Evolutionary conservation across 805 yeast species (phyloP).

Genomic region (Kluyveromyces siamensis): DNA sequence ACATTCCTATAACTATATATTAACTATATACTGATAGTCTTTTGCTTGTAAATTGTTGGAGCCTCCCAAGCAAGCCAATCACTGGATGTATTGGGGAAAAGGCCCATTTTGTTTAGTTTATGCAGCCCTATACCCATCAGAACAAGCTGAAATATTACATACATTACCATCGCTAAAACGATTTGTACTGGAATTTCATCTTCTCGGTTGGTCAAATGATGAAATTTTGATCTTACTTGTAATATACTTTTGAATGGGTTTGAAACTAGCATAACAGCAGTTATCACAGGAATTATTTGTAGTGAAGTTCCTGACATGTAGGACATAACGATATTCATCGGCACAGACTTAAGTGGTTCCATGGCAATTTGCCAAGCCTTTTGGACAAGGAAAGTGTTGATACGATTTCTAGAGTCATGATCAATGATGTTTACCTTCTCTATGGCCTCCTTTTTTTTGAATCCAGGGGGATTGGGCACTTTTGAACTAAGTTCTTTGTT

Average conservation of each 20-base stretch:
- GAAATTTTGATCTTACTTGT: slow-evolving; percentile 47
- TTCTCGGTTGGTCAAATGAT: slow-evolving; percentile 32
- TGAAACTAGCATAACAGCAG: slow-evolving; percentile 76
- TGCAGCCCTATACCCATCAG: slow-evolving; percentile 70
- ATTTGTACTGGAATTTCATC: slow-evolving; percentile 17
- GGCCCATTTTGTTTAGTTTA: slow-evolving; percentile 81
- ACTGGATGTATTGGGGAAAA: slow-evolving; percentile 76
- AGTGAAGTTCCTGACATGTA: slow-evolving; percentile 88
- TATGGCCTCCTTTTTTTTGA: neutral
- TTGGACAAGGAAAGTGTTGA: slow-evolving; percentile 28
- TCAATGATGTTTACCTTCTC: neutral
- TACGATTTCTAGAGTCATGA: neutral
- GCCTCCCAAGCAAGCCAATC: slow-evolving; percentile 91
- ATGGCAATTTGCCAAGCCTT: slow-evolving; percentile 84
- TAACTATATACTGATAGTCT: slow-evolving; percentile 9
- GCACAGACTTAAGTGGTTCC: slow-evolving; percentile 76
- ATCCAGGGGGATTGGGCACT: neutral
- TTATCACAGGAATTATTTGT: slow-evolving; percentile 84
- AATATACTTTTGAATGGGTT: slow-evolving; percentile 69
- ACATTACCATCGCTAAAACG: slow-evolving; percentile 37
- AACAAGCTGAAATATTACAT: slow-evolving; percentile 38
- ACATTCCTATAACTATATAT: neutral
- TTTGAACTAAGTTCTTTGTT: neutral
- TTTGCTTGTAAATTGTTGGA: slow-evolving; percentile 22
- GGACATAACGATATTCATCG: slow-evolving; percentile 84